A percentile compares a stretch with the other conserved stretches of the same genome.
These are phyloP conservation scores for Aspergillus kassunensis DNA, from an alignment of 495 filamentous ascomycete species.

Conservation along the genomic window DNA sequence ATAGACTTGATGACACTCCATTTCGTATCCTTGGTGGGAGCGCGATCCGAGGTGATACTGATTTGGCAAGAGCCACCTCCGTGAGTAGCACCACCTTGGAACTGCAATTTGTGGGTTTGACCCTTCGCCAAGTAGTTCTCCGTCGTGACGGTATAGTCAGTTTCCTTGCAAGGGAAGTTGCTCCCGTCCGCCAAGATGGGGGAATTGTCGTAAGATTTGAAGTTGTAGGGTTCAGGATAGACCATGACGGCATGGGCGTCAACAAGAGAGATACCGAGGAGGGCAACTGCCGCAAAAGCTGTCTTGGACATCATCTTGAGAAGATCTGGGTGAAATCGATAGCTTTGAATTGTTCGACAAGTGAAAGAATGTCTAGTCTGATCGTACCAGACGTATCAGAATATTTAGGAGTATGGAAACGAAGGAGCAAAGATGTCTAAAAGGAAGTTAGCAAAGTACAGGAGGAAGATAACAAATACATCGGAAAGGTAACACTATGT, in stretches of 20 bases:
- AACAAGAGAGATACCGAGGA: conserved; percentile 47
- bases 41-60: conserved; percentile 68
- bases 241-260: conserved; percentile 68
- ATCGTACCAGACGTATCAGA: conserved; percentile 44
- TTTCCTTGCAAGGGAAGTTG: conserved; percentile 81
- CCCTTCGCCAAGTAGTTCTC: conserved; percentile 34
- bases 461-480: background rate
- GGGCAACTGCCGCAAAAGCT: conserved; percentile 31
- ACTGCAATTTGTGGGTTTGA: conserved; percentile 23
- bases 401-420: conserved; percentile 17
- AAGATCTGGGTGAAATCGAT: no score
- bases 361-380: conserved; percentile 22
- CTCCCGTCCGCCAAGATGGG: conserved; percentile 57
- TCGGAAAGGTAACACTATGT: no score
- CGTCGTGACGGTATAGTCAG: conserved; percentile 19
- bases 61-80: conserved; percentile 90
- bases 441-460: background rate
- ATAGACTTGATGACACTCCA: conserved; percentile 85
- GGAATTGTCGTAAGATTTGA: conserved; percentile 46
- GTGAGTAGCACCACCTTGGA: conserved; percentile 60
- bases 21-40: conserved; percentile 45
- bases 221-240: conserved; percentile 61
- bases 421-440: conserved; percentile 5
- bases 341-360: conserved; percentile 15
- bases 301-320: no score